Evolutionary conservation across 306 rosid species (phyloP).

Genomic region (Coriaria nepalensis): DNA sequence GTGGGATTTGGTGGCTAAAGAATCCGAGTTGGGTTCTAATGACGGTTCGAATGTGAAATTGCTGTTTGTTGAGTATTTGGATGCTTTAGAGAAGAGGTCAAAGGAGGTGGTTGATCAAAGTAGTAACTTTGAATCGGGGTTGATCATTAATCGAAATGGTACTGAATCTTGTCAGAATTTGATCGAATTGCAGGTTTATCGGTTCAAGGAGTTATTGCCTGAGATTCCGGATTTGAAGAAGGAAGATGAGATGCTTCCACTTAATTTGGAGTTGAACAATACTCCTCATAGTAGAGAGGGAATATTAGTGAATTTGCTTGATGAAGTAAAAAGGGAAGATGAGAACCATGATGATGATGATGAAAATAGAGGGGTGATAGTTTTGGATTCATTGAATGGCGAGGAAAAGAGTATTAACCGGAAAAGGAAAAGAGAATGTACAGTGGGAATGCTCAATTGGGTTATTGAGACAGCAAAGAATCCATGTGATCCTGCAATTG

Average conservation of each 20-base stretch:
- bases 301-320: constrained; percentile 4
- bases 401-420: constrained; percentile 19
- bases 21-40: constrained; percentile 32
- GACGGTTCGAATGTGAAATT: constrained; percentile 33
- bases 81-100: constrained; percentile 29
- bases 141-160: constrained; percentile 14
- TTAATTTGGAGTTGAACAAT: constrained; percentile 1
- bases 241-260: constrained; percentile 4
- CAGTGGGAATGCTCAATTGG: constrained; percentile 43
- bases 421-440: constrained; percentile 16
- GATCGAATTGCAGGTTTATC: constrained; percentile 35
- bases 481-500: constrained; percentile 46
- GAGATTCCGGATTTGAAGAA: constrained; percentile 15
- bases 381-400: constrained; percentile 1
- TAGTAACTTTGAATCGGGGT: constrained; percentile 21
- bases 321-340: constrained; percentile 19
- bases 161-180: constrained; percentile 22
- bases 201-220: constrained; percentile 16
- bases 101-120: constrained; percentile 17
- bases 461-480: constrained; percentile 31
- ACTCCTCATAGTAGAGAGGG: not conserved
- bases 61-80: constrained; percentile 37
- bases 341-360: not conserved
- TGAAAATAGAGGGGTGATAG: not conserved
- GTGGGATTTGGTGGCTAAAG: constrained; percentile 47